These are phyloP conservation scores for Hypoxylon sp. DNA, from an alignment of 2,329 filamentous ascomycete species.

Conservation along the genomic window DNA sequence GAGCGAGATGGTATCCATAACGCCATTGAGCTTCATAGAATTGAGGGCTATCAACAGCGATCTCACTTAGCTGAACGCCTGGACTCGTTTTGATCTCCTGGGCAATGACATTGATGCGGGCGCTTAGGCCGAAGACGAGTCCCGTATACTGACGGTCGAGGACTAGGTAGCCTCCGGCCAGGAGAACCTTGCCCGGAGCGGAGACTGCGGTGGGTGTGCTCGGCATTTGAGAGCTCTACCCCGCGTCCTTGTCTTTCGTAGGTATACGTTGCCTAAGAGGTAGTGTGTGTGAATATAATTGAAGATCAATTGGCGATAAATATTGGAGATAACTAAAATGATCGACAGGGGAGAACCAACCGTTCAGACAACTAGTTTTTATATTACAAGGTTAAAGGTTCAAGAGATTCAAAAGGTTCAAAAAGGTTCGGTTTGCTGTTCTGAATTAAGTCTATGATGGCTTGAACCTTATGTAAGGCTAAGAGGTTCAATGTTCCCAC, in stretches of 20 bases:
- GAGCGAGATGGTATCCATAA: constrained; percentile 81
- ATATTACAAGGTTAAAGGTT: constrained; percentile 7
- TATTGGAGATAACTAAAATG: constrained; percentile 6
- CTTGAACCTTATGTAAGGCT: constrained; percentile 4
- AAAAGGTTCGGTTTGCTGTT: neutral
- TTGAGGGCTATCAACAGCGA: constrained; percentile 92
- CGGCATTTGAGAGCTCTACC: constrained; percentile 47
- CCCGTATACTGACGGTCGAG: constrained; percentile 90
- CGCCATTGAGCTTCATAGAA: constrained; percentile 90
- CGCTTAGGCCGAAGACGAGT: constrained; percentile 76
- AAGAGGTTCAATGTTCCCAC: constrained; percentile 2
- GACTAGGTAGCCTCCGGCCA: constrained; percentile 95
- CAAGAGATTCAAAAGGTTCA: no score
- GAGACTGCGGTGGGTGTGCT: constrained; percentile 74
- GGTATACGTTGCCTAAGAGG: neutral
- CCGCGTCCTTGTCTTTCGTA: constrained; percentile 25
- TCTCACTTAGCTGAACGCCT: constrained; percentile 77
- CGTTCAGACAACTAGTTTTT: constrained; percentile 19
- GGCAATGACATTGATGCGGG: constrained; percentile 76
- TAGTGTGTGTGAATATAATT: constrained; percentile 6
- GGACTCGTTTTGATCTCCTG: constrained; percentile 70
- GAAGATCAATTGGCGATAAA: constrained; percentile 29
- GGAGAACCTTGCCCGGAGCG: constrained; percentile 94
- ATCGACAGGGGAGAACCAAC: constrained; percentile 39
- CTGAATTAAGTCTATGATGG: constrained; percentile 8